These are phyloP conservation scores for Aspergillus sp. DNA, from an alignment of 2,329 filamentous ascomycete genomes.

Conservation along the genomic window DNA sequence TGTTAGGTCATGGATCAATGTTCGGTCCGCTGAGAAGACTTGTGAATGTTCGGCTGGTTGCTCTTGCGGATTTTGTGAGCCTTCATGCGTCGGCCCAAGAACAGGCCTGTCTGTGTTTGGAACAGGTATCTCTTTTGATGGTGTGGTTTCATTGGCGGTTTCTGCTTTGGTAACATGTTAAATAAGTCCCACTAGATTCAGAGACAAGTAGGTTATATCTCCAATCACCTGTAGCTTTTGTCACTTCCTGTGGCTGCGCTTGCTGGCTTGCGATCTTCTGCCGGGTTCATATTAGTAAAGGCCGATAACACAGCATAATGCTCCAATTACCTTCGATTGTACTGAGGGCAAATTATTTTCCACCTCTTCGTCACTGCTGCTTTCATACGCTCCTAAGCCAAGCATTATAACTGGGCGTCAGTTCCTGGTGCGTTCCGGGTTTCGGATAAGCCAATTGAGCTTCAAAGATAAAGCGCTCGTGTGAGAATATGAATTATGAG, in stretches of 20 bases:
- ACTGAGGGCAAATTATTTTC: conserved; percentile 18
- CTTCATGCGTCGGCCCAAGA: conserved; percentile 40
- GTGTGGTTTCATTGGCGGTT: conserved; percentile 1
- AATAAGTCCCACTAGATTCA: not conserved
- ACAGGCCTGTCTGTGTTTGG: conserved; percentile 32
- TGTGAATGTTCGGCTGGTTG: not conserved
- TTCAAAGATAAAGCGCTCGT: not conserved
- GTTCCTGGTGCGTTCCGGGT: not conserved
- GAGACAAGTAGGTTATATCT: not conserved
- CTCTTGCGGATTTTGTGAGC: conserved; percentile 18
- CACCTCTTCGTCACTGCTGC: conserved; percentile 49
- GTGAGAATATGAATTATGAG: not conserved
- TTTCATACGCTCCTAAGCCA: conserved; percentile 47
- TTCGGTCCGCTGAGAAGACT: conserved; percentile 50
- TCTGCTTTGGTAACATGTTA: conserved; percentile 9
- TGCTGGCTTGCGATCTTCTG: conserved; percentile 7
- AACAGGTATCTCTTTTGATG: conserved; percentile 5
- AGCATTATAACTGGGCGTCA: conserved; percentile 35
- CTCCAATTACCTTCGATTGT: conserved; percentile 27
- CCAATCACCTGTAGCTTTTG: conserved; percentile 13
- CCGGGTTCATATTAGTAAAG: conserved; percentile 18
- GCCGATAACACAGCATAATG: not conserved
- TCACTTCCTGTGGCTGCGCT: conserved; percentile 4
- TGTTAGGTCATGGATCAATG: conserved; percentile 59
- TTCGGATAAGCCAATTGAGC: not conserved